Evolutionary conservation across 257 asterid genomes (phyloP).

Genomic region (Henckelia pumila): DNA sequence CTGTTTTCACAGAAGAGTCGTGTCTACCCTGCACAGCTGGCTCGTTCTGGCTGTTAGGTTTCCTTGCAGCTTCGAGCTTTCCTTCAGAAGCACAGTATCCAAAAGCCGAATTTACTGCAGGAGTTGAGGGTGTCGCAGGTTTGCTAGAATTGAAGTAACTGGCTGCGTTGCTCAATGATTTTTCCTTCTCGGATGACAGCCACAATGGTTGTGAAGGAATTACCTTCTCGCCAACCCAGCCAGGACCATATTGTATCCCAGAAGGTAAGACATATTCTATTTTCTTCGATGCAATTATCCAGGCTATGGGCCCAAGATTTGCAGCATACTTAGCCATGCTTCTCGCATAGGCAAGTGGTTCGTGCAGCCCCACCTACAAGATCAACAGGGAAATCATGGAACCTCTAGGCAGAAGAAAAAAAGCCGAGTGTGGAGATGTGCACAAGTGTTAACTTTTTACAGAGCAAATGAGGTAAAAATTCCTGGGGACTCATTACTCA

Average conservation of each 20-base stretch:
- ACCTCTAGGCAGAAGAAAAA: background rate
- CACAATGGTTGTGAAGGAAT: conserved; percentile 34
- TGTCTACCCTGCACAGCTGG: conserved; percentile 25
- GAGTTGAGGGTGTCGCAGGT: conserved; percentile 31
- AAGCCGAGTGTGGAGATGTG: background rate
- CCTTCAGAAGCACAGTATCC: conserved; percentile 30
- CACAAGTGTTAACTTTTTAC: background rate
- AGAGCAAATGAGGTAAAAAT: background rate
- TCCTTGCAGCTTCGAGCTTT: conserved; percentile 56
- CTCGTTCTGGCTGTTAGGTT: conserved; percentile 57
- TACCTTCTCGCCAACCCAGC: conserved; percentile 74
- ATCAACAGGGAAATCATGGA: conserved; percentile 4
- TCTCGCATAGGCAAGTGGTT: conserved; percentile 73
- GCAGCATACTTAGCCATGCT: conserved; percentile 85
- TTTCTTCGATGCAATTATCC: conserved; percentile 74
- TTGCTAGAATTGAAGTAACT: conserved; percentile 36
- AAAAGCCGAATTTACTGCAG: conserved; percentile 37
- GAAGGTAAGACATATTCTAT: conserved; percentile 54
- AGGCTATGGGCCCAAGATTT: conserved; percentile 78
- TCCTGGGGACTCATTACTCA: background rate
- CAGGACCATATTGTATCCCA: conserved; percentile 75
- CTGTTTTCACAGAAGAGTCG: conserved; percentile 30
- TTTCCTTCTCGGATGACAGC: conserved; percentile 29
- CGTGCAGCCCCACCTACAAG: conserved; percentile 81
- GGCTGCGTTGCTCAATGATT: conserved; percentile 25